phyloP scores from a whole-genome alignment of 2,329 filamentous ascomycete genomes.

The Talaromyces sp. region DNA sequence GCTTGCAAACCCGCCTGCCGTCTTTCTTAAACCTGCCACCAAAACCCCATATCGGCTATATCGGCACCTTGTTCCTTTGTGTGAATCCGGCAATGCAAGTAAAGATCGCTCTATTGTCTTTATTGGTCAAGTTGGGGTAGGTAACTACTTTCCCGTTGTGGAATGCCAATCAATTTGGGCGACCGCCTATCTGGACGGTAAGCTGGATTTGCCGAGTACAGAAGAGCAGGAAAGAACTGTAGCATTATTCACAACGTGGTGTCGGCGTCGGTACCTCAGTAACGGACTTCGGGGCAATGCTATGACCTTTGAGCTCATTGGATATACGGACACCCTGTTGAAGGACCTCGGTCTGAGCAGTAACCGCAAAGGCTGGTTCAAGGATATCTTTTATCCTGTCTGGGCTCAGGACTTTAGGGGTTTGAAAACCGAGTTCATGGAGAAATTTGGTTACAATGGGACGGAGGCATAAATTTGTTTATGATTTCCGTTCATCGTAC shows the following conservation, averaged over 20 bases:
- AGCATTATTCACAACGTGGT: constrained; percentile 15
- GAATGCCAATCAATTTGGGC: constrained; percentile 18
- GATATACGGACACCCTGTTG: constrained; percentile 15
- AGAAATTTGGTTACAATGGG: neutral
- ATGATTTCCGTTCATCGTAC: too few species aligned
- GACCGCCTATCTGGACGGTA: constrained; percentile 14
- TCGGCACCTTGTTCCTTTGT: constrained; percentile 16
- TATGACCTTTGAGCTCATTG: constrained; percentile 14
- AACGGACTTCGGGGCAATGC: constrained; percentile 11
- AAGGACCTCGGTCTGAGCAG: constrained; percentile 5
- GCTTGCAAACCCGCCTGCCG: constrained; percentile 14
- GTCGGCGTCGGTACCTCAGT: constrained; percentile 12
- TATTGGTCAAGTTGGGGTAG: constrained; percentile 16
- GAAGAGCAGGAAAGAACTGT: constrained; percentile 16
- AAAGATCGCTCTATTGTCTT: constrained; percentile 17
- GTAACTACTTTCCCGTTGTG: constrained; percentile 17
- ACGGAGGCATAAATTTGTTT: too few species aligned
- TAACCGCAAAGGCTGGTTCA: constrained; percentile 16
- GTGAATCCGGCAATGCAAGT: constrained; percentile 9
- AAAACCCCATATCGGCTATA: constrained; percentile 15
- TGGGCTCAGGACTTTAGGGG: constrained; percentile 12
- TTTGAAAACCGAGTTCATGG: constrained; percentile 14
- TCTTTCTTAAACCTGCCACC: constrained; percentile 8
- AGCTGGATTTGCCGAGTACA: constrained; percentile 7
- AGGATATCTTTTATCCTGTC: constrained; percentile 5